phyloP scores from a whole-genome alignment of 768 basidiomycete species.

The Russula earlei region DNA sequence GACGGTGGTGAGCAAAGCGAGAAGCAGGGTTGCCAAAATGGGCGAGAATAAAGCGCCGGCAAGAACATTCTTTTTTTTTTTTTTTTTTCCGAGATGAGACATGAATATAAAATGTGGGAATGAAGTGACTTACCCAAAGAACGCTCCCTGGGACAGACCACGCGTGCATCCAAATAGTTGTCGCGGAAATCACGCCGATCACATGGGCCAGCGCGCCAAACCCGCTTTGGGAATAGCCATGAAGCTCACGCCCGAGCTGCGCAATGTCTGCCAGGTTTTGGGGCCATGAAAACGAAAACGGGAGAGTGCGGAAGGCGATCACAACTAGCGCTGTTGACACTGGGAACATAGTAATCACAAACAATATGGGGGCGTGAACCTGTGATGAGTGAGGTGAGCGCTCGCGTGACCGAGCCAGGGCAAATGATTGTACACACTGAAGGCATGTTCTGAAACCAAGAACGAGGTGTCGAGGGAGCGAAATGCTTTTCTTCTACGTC shows the following conservation, averaged over 20 bases:
- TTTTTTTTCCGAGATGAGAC: no score
- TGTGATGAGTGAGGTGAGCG: constrained; percentile 20
- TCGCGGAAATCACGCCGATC: constrained; percentile 69
- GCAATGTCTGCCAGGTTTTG: constrained; percentile 67
- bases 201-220: constrained; percentile 61
- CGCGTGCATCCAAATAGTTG: constrained; percentile 91
- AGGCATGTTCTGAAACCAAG: constrained; percentile 16
- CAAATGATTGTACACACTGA: constrained; percentile 11
- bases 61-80: constrained; percentile 81
- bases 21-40: constrained; percentile 65
- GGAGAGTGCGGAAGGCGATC: constrained; percentile 42
- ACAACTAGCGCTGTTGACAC: constrained; percentile 52
- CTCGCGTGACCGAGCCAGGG: constrained; percentile 13
- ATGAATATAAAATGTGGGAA: no score
- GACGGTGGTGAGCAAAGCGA: constrained; percentile 77
- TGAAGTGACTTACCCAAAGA: constrained; percentile 55
- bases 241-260: constrained; percentile 63
- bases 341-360: constrained; percentile 57
- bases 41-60: constrained; percentile 84
- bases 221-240: constrained; percentile 70
- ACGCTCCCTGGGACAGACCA: constrained; percentile 96
- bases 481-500: constrained; percentile 4
- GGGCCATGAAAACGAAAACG: constrained; percentile 70
- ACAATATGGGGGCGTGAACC: constrained; percentile 56
- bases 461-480: background rate